Percentiles rank a stretch among this genome's conserved stretches.
phyloP scores from a whole-genome alignment of 306 rosid genomes.

The Acacia crassicarpa region DNA sequence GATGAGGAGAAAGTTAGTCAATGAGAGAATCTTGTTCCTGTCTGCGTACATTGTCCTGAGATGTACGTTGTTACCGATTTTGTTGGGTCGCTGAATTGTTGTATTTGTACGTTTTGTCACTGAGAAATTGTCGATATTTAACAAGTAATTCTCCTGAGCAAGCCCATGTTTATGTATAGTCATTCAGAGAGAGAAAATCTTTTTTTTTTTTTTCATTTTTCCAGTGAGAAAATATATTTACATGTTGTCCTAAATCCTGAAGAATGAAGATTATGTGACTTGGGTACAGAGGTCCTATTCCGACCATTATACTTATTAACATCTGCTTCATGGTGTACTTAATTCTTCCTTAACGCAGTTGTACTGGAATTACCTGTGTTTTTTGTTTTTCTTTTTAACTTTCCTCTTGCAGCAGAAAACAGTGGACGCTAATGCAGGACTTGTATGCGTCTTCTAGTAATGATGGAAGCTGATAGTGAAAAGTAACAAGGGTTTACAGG shows the following conservation, averaged over 20 bases:
- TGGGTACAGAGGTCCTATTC: neutral
- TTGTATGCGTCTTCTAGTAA: slow-evolving; percentile 7
- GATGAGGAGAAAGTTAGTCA: too few species aligned
- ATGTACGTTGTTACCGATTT: slow-evolving; percentile 27
- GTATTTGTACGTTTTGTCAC: slow-evolving; percentile 35
- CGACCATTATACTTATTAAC: neutral
- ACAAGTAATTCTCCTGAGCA: slow-evolving; percentile 22
- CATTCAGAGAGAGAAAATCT: neutral
- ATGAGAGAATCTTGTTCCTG: too few species aligned
- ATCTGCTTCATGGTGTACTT: neutral
- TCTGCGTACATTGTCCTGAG: slow-evolving; percentile 8
- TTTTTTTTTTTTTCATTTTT: slow-evolving; percentile 14
- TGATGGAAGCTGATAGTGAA: slow-evolving; percentile 19
- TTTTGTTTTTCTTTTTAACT: neutral
- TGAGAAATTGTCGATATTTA: slow-evolving; percentile 37
- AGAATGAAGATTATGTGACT: neutral
- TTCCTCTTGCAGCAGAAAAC: slow-evolving; percentile 11
- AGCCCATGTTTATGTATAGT: slow-evolving; percentile 27
- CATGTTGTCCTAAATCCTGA: slow-evolving; percentile 11
- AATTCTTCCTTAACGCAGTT: neutral
- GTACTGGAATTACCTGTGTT: slow-evolving; percentile 12
- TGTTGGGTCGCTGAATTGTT: slow-evolving; percentile 20
- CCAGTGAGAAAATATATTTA: slow-evolving; percentile 10
- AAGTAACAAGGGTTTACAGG: slow-evolving; percentile 29
- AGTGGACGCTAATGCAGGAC: slow-evolving; percentile 18